Conservation (phyloP, 805 yeast species). For the Candida dajiaensis region DNA sequence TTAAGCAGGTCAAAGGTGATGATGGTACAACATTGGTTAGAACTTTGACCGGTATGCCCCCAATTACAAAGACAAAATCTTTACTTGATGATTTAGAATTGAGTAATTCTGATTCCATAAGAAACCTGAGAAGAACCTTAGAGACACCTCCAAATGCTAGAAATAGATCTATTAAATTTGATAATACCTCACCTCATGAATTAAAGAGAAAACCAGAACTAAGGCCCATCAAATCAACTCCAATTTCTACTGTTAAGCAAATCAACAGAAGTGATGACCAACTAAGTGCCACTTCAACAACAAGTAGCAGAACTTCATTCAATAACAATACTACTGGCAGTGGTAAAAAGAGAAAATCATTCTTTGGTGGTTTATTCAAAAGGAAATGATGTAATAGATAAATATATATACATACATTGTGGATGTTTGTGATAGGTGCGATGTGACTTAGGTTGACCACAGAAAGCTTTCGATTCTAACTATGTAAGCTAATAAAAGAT, state of each 20-base stretch:
- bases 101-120: background rate
- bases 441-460: no score
- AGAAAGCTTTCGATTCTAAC: no score
- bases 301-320: background rate
- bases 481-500: no score
- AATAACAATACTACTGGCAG: background rate
- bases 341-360: background rate
- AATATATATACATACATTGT: no score
- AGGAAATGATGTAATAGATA: background rate
- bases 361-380: background rate
- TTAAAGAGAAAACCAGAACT: background rate
- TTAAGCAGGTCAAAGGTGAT: constrained; percentile 27
- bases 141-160: background rate
- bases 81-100: constrained; percentile 21
- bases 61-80: constrained; percentile 16
- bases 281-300: background rate
- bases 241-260: background rate
- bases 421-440: no score
- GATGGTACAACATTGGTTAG: constrained; percentile 32
- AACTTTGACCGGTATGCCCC: constrained; percentile 33
- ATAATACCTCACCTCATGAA: background rate
- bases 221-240: background rate
- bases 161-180: background rate
- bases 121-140: background rate
- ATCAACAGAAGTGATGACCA: background rate